phyloP scores from a whole-genome alignment of 2,329 filamentous ascomycete species.

The Sporothrix mexicana region DNA sequence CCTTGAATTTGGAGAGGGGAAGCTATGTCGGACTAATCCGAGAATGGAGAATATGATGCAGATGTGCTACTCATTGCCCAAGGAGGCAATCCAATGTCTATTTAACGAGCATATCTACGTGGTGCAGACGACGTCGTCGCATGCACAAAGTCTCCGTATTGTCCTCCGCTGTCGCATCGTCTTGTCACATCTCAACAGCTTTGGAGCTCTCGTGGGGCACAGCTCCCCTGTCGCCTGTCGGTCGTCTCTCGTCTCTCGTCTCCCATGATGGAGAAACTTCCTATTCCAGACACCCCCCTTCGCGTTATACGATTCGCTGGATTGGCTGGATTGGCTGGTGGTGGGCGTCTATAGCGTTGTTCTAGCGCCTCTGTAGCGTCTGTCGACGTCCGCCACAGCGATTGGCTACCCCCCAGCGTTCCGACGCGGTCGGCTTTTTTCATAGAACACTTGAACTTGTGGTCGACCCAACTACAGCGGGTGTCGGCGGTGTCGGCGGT shows the following conservation, averaged over 20 bases:
- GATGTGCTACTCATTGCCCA: not conserved
- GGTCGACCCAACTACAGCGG: too few relatives aligned
- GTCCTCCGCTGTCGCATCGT: not conserved
- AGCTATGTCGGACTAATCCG: not conserved
- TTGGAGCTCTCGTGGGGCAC: not conserved
- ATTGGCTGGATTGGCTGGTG: not conserved
- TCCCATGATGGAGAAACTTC: not conserved
- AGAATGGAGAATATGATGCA: not conserved
- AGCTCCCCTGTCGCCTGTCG: not conserved
- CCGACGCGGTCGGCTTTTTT: constrained; percentile 10
- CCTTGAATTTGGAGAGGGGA: not conserved
- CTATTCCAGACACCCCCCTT: not conserved
- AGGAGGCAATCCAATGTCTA: not conserved
- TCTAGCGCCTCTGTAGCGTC: not conserved
- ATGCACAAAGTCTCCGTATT: too few relatives aligned
- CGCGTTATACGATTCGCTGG: not conserved
- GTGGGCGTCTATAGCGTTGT: not conserved
- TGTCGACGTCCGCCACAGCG: not conserved
- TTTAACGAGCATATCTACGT: not conserved
- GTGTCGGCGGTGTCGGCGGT: not conserved
- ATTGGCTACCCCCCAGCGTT: not conserved
- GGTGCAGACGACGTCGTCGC: not conserved
- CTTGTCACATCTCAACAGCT: not conserved
- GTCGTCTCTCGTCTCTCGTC: too few relatives aligned
- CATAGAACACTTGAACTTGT: too few relatives aligned